Percentiles rank a stretch among this genome's conserved stretches.
Conservation (phyloP, 2,329 filamentous ascomycete genomes). For the Trichoderma sp. region DNA sequence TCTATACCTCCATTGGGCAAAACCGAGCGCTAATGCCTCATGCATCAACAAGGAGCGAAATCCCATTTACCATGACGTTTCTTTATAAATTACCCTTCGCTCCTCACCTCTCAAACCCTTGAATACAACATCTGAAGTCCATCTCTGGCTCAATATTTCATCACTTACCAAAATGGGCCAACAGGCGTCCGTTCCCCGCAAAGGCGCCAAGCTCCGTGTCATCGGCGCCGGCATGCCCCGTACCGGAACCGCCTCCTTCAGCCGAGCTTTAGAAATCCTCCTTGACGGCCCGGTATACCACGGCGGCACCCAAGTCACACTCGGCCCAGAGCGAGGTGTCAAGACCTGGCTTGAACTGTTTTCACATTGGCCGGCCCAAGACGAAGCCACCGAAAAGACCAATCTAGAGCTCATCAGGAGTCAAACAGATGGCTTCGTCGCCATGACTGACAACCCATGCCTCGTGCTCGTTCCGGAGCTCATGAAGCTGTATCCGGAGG, state of each 20-base stretch:
- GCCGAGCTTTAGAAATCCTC: constrained; percentile 26
- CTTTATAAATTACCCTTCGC: background rate
- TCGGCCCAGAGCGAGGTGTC: constrained; percentile 22
- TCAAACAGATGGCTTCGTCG: background rate
- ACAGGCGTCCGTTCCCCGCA: constrained; percentile 24
- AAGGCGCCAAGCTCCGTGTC: constrained; percentile 24
- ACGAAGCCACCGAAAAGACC: background rate
- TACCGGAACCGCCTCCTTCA: constrained; percentile 28
- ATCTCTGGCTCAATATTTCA: background rate
- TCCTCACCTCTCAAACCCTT: background rate
- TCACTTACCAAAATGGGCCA: constrained; percentile 21
- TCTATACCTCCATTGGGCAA: background rate
- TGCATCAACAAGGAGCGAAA: background rate
- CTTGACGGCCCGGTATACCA: constrained; percentile 27
- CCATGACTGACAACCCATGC: constrained; percentile 1
- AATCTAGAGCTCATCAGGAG: background rate
- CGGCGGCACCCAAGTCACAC: constrained; percentile 25
- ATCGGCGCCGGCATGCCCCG: constrained; percentile 29
- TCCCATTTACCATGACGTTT: background rate
- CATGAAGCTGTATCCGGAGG: constrained; percentile 23
- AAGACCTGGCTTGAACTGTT: constrained; percentile 20
- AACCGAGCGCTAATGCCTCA: background rate
- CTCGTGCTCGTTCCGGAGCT: constrained; percentile 1
- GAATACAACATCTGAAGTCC: background rate
- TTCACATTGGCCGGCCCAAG: background rate